A percentile compares a stretch with the other conserved stretches of the same genome.
Conservation (phyloP, 345 rosid genomes). For the Raphanus raphanistrum region DNA sequence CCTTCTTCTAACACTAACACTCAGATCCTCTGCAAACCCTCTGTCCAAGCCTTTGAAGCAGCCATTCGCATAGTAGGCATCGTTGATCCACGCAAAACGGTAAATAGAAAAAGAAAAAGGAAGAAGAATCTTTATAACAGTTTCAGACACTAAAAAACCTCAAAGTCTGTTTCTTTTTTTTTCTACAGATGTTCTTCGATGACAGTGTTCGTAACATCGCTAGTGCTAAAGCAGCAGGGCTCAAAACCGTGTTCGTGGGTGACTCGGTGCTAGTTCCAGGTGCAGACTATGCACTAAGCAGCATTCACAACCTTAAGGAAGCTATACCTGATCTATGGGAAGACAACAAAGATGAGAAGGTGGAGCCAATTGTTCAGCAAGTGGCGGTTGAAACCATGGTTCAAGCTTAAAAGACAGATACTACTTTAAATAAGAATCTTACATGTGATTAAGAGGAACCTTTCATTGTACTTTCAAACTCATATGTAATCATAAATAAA, state of each 20-base stretch:
- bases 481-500: conserved; percentile 9
- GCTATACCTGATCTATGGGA: conserved; percentile 87
- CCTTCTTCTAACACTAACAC: conserved; percentile 34
- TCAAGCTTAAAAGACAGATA: conserved; percentile 43
- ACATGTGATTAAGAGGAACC: conserved; percentile 7
- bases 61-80: conserved; percentile 58
- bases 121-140: neutral
- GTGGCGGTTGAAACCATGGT: conserved; percentile 59
- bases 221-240: conserved; percentile 71
- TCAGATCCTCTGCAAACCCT: conserved; percentile 66
- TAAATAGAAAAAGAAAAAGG: conserved; percentile 11
- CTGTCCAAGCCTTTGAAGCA: conserved; percentile 60
- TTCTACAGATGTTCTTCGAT: conserved; percentile 76
- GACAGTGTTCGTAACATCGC: conserved; percentile 85
- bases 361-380: conserved; percentile 59
- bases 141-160: conserved; percentile 12
- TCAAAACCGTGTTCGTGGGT: conserved; percentile 83
- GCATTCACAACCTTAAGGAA: conserved; percentile 84
- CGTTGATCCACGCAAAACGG: conserved; percentile 70
- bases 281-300: conserved; percentile 75
- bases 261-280: conserved; percentile 57
- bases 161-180: neutral
- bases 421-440: neutral
- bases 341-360: conserved; percentile 53
- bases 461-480: conserved; percentile 20